Evolutionary conservation across 1,284 basidiomycete species (phyloP).

Genomic region (Cryptococcus deneoformans): DNA sequence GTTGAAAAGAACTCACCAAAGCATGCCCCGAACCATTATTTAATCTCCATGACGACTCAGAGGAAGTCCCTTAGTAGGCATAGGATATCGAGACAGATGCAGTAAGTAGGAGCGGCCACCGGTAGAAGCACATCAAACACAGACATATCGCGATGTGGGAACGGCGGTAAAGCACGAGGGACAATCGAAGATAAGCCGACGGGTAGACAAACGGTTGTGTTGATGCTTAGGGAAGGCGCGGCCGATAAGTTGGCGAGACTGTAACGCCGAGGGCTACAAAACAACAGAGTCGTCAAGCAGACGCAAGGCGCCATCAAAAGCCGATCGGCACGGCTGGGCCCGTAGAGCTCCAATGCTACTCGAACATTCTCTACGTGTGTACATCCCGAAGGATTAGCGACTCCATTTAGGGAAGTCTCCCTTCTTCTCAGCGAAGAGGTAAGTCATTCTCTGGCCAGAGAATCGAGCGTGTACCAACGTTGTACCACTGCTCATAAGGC

Average conservation of each 20-base stretch:
- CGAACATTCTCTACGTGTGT: not conserved
- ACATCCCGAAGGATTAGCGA: not conserved
- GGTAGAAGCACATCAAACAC: no score
- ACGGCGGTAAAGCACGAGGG: no score
- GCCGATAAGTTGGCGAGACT: not conserved
- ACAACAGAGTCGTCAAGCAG: not conserved
- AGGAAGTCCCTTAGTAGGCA: no score
- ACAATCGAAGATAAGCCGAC: no score
- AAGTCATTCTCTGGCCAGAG: not conserved
- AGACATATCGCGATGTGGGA: no score
- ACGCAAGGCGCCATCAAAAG: not conserved
- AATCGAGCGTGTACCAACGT: not conserved
- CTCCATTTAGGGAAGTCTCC: not conserved
- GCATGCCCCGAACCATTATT: no score
- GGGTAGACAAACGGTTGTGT: no score
- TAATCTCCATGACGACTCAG: no score
- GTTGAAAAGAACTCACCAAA: no score
- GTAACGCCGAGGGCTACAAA: not conserved
- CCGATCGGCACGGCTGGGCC: not conserved
- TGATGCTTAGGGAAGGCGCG: not conserved
- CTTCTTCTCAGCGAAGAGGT: not conserved
- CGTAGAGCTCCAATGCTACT: not conserved
- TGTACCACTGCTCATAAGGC: not conserved
- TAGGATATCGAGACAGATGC: no score
- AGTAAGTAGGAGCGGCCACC: no score